Base-by-base conservation (phyloP, 148 eudicot genomes). In the Camellia sinensis region DNA sequence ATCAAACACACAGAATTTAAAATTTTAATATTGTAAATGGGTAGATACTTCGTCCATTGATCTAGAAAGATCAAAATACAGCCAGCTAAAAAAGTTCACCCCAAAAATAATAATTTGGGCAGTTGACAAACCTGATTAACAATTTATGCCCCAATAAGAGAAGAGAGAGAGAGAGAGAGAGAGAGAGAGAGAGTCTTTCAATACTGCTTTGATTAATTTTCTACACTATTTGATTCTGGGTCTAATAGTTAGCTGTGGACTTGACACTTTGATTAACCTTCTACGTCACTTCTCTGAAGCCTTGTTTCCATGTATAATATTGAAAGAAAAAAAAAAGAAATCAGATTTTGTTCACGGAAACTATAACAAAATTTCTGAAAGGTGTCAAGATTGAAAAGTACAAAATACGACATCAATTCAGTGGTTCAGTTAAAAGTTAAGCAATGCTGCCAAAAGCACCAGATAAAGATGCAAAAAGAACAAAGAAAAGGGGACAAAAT, bases 401-500 rank as follows among this genome's bases (percentile, higher is more conserved):
- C 17, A 70, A 50, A 37, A 13, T 8, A 52, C 40, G 2, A 53
- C 60, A 21, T 72, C 8, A 43, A 53, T 10, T 19, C 9, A 21
- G n/a, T 71, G 40, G 4, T 17, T 56, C 65, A 62, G 29, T 10
- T 48, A 18, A 46, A 29, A 5, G 11, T 67, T n/a, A n/a, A 50
- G 40, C 11, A 19, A 17, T 48, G 37, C 22, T 48, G 43, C 13
- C 61, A 52, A 72, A 13, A 72, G 57, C 46, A 45, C 46, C 21
- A 69, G 21, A 15, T 45, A 5, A 75, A 40, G 65, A 57, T 22
- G 12, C 22, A 60, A 45, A n/a, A 37, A 9, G 50, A 29, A 71
- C 11, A 6, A 57, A 79, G 21, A 62, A 63, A 13, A 77, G n/a
- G 41, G 66, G 71, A 62, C 29, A 77, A 61, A 52, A 62, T 45